Base-by-base conservation (phyloP, 331 rosid species). In the Telfairia occidentalis region DNA sequence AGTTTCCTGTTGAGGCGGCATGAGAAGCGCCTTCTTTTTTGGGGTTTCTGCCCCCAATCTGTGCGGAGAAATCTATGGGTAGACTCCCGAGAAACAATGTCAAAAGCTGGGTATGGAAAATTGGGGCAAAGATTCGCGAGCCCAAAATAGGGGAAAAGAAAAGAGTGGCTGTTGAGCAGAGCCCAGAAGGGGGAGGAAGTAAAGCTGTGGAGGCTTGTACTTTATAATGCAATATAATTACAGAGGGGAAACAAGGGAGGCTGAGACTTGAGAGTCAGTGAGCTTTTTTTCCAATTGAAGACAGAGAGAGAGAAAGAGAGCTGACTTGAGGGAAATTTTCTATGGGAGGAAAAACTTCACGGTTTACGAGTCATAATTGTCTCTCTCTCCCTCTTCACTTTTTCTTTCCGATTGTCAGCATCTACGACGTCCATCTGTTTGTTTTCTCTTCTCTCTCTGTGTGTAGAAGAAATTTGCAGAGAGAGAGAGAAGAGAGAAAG, bases 381-480 rank as follows among this genome's bases (percentile, higher is more conserved):
- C n/a, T 42, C 5, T 67, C n/a, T 37, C 73, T 40, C 28, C n/a
- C 0, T n/a, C 4, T 42, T 7, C 9, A 3, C 34, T 29, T 34
- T 37, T 24, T 5, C 70, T 0, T 34, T 37, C 45, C 66, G 38
- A 40, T 65, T 84, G 79, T 89, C 90, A 89, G 84, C 55, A 81
- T 77, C 88, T 42, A 75, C 82, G 43, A 63, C 71, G 50, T 57
- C 54, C 75, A 83, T 82, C 85, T 73, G 73, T 28, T 75, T 19
- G 40, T 53, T 38, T 71, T 15, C 32, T 29, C 45, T 71, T 5
- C 63, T 69, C 9, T 24, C 5, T 4, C 5, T 24, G 15, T 54
- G 7, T 54, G 12, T 9, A 54, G 52, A 54, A 73, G 45, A 73
- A 42, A 32, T 2, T 2, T 45, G 21, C 30, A 49, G 46, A 73